Percentiles rank a stretch among this genome's conserved stretches.
Conservation (phyloP, 768 basidiomycete genomes). For the Suillus subalutaceus region DNA sequence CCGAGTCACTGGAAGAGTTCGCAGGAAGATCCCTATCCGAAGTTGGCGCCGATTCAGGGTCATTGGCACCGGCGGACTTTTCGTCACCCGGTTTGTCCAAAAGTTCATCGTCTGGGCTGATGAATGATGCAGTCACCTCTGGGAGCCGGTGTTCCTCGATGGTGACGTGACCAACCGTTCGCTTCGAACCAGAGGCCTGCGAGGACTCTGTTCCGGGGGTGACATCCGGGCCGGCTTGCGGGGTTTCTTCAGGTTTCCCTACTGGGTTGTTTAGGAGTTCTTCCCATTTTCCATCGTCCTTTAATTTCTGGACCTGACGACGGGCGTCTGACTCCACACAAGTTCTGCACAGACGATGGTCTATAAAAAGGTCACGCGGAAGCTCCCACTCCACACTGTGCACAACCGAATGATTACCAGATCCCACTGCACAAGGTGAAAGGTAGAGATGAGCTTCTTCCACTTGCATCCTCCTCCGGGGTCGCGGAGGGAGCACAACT, state of each 20-base stretch:
- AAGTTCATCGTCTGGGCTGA: background rate
- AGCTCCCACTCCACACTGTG: slow-evolving; percentile 56
- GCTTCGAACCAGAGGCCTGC: background rate
- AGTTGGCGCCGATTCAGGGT: background rate
- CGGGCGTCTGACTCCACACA: slow-evolving; percentile 41
- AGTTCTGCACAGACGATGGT: slow-evolving; percentile 36
- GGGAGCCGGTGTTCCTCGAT: background rate
- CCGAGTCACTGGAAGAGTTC: background rate
- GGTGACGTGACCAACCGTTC: background rate
- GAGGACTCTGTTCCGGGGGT: background rate
- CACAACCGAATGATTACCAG: slow-evolving; percentile 56
- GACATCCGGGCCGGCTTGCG: background rate
- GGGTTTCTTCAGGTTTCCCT: background rate
- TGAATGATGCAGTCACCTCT: background rate
- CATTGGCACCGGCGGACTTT: background rate
- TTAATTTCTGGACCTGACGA: slow-evolving; percentile 24
- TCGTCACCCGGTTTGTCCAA: background rate
- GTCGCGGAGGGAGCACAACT: slow-evolving; percentile 32
- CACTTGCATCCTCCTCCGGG: slow-evolving; percentile 21
- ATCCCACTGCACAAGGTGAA: slow-evolving; percentile 41
- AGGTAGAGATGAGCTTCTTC: slow-evolving; percentile 55
- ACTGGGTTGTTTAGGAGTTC: slow-evolving; percentile 4
- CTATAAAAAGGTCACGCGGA: slow-evolving; percentile 43
- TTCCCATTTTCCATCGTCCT: slow-evolving; percentile 25
- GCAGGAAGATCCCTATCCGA: background rate